Evolutionary conservation across 495 filamentous ascomycete species (phyloP).

Genomic region (Penicillium dipodomyicola): DNA sequence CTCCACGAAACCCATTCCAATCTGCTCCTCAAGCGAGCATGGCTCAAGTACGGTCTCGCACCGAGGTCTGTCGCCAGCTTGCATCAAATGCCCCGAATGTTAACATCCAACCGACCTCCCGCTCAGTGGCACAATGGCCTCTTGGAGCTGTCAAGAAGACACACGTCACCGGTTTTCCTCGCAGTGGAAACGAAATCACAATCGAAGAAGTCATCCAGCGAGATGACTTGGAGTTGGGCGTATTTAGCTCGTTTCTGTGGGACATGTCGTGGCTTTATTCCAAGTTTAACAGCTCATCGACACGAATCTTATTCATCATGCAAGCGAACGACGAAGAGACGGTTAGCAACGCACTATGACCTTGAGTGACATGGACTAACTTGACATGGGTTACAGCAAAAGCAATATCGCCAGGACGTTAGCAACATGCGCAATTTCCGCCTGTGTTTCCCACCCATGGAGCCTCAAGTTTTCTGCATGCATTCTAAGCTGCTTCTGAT

Average conservation of each 20-base stretch:
- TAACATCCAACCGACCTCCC: constrained; percentile 18
- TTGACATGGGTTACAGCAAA: constrained; percentile 21
- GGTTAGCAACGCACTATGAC: constrained; percentile 30
- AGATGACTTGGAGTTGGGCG: constrained; percentile 64
- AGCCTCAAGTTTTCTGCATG: constrained; percentile 65
- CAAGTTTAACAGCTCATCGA: constrained; percentile 54
- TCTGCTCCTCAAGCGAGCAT: not conserved
- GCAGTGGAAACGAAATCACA: constrained; percentile 71
- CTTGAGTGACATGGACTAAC: not conserved
- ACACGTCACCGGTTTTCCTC: constrained; percentile 56
- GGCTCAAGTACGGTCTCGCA: not conserved
- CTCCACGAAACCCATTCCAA: not conserved
- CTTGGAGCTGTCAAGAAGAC: constrained; percentile 80
- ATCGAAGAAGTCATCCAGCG: constrained; percentile 86
- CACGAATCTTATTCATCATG: constrained; percentile 66
- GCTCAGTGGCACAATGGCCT: constrained; percentile 57
- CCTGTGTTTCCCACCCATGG: constrained; percentile 79
- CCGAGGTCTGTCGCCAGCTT: constrained; percentile 1
- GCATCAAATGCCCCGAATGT: constrained; percentile 3
- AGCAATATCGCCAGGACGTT: constrained; percentile 46
- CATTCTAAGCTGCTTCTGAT: constrained; percentile 88
- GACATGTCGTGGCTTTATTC: constrained; percentile 69
- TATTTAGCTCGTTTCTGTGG: constrained; percentile 86
- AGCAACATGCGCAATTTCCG: constrained; percentile 53
- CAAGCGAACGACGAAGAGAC: constrained; percentile 60